phyloP scores from a whole-genome alignment of 1,284 basidiomycete genomes.

The Sporisorium sorghi region DNA sequence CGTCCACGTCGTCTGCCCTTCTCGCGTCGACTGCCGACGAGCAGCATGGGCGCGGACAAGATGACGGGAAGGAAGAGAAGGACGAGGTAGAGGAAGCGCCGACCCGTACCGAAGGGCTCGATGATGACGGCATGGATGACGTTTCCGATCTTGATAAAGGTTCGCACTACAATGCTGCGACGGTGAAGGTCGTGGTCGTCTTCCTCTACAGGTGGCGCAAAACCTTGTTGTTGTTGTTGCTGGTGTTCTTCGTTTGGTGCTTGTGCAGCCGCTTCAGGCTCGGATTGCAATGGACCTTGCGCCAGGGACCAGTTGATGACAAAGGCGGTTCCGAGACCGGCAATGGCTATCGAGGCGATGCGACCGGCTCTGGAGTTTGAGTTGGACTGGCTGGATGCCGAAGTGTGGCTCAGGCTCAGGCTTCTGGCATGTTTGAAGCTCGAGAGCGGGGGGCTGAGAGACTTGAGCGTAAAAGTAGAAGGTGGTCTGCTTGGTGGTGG shows the following conservation, averaged over 20 bases:
- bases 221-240: constrained; percentile 23
- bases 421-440: constrained; percentile 1
- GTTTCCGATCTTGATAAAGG: constrained; percentile 34
- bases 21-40: constrained; percentile 74
- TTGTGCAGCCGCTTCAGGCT: constrained; percentile 5
- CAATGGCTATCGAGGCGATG: constrained; percentile 33
- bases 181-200: constrained; percentile 35
- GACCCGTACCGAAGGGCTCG: constrained; percentile 86
- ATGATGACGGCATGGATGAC: constrained; percentile 73
- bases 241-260: not conserved
- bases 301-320: constrained; percentile 20
- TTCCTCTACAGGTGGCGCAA: constrained; percentile 46
- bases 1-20: constrained; percentile 47
- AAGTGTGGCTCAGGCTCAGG: not conserved
- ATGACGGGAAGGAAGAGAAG: constrained; percentile 89
- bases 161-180: constrained; percentile 38
- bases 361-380: not conserved
- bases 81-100: constrained; percentile 86
- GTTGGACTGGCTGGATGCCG: not conserved
- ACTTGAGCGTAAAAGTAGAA: not conserved
- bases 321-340: constrained; percentile 26
- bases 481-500: not conserved
- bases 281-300: constrained; percentile 22
- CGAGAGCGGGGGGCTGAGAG: not conserved
- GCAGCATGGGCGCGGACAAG: constrained; percentile 83